phyloP scores from a whole-genome alignment of 345 rosid genomes.

The Murraya paniculata region DNA sequence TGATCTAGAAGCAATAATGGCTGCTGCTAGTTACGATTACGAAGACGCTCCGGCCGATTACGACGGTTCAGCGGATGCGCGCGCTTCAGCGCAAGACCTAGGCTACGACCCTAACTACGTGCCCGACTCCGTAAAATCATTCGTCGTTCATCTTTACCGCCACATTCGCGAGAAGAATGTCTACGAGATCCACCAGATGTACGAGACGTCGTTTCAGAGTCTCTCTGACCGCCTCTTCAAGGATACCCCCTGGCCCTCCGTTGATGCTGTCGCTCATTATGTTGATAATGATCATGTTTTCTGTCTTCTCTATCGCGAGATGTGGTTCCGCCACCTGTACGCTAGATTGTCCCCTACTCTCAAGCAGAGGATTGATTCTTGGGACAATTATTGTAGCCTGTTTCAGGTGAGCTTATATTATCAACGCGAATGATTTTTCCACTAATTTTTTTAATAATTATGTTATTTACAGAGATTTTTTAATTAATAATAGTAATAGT shows the following conservation, averaged over 20 bases:
- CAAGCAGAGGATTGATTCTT: constrained; percentile 93
- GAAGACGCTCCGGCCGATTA: constrained; percentile 41
- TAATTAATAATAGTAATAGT: not conserved
- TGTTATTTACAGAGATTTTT: not conserved
- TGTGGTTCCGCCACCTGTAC: constrained; percentile 96
- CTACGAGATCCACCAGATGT: constrained; percentile 99
- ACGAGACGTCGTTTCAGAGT: constrained; percentile 91
- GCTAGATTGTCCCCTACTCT: constrained; percentile 89
- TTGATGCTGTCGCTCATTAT: constrained; percentile 75
- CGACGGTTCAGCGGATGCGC: constrained; percentile 33
- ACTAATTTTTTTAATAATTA: not conserved
- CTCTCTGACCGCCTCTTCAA: constrained; percentile 86
- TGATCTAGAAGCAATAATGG: constrained; percentile 11
- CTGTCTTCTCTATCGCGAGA: constrained; percentile 93
- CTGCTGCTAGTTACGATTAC: constrained; percentile 62
- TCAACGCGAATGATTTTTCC: not conserved
- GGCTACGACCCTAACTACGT: constrained; percentile 88
- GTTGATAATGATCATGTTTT: constrained; percentile 96
- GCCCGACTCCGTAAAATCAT: constrained; percentile 90
- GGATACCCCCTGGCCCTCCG: constrained; percentile 96
- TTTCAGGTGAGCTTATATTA: constrained; percentile 50
- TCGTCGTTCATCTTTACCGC: constrained; percentile 92
- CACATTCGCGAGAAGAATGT: constrained; percentile 97
- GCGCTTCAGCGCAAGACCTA: constrained; percentile 31
- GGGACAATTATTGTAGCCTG: constrained; percentile 92